Evolutionary conservation across 306 rosid genomes (phyloP), one percentile per base, ranked within the genome.

Genomic region (Phaseolus lunatus): DNA sequence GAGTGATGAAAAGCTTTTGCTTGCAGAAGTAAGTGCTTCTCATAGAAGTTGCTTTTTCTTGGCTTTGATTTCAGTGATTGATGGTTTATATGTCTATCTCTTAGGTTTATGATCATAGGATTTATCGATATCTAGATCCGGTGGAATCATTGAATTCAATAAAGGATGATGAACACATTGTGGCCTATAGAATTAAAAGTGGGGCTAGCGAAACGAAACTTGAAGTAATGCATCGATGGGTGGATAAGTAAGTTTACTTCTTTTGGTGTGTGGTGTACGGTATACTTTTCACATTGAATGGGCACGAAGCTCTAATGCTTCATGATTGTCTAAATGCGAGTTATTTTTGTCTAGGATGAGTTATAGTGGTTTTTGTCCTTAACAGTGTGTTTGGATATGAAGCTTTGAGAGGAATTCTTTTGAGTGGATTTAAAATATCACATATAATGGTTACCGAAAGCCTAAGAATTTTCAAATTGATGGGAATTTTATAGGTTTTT

Each of bases 131-230:
- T 90, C 84, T 92, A 14, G 97, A 91, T 81, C 94, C 89, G 1
- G 81, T 81, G 75, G 97, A 91, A 80, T 59, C 88, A 52, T 73
- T 96, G 83, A 73, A 83, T 80, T 86, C 97, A 73, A 84, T 92
- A 59, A 96, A 96, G 90, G 96, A 91, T 75, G 98, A 96, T 59
- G 98, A 96, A 23, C 93, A 85, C 77, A 86, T 96, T 65, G 98
- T 96, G 61, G 99, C 96, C 9, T 96, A 88, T 85, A 93, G 96
- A 72, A 77, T 91, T 50, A 87, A 91, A 88, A 85, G 70, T 66
- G 90, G 83, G 56, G 79, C 67, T 5, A 83, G 81, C 70, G 84
- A 85, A 84, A 82, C 83, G 45, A 92, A 93, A 85, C 77, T 96
- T 73, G 99, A 96, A 88, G 75, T 96, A 70, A 64, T 87, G 72